These are phyloP conservation scores for Arabis alpina DNA, from an alignment of 345 rosid species.

Conservation along the genomic window DNA sequence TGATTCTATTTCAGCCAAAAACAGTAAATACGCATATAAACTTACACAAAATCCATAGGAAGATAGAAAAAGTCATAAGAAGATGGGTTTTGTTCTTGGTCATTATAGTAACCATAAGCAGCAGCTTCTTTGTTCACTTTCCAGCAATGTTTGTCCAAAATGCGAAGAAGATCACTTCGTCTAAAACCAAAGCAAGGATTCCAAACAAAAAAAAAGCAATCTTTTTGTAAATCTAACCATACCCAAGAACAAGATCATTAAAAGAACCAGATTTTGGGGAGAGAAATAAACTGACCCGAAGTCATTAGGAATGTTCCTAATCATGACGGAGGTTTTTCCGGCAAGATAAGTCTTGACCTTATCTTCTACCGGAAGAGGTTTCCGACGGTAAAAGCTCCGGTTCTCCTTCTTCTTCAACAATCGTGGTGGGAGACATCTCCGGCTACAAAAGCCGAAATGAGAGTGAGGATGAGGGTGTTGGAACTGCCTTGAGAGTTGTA, in stretches of 20 bases:
- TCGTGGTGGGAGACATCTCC: constrained; percentile 29
- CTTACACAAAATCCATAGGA: constrained; percentile 64
- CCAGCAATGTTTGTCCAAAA: constrained; percentile 51
- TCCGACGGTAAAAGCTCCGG: not conserved
- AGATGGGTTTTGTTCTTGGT: constrained; percentile 30
- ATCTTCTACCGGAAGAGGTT: constrained; percentile 1
- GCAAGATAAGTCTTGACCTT: not conserved
- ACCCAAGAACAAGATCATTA: not conserved
- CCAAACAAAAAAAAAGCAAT: not conserved
- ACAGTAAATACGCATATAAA: not conserved
- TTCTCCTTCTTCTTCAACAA: not conserved
- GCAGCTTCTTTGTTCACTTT: constrained; percentile 29
- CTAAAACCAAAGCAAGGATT: constrained; percentile 27
- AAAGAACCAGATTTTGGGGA: not conserved
- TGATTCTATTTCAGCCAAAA: not conserved
- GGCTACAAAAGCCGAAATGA: not conserved
- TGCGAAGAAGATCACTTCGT: constrained; percentile 39
- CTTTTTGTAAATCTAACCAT: not conserved
- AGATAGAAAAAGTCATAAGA: constrained; percentile 58
- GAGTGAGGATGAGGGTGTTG: too few relatives aligned
- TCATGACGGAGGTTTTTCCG: constrained; percentile 51
- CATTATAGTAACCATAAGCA: not conserved
- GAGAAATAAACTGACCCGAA: constrained; percentile 36
- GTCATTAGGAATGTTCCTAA: constrained; percentile 53
- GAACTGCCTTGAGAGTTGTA: not conserved